Evolutionary conservation across 23 red algal species (phyloP).

Genomic region (Pyropia yezoensis): DNA sequence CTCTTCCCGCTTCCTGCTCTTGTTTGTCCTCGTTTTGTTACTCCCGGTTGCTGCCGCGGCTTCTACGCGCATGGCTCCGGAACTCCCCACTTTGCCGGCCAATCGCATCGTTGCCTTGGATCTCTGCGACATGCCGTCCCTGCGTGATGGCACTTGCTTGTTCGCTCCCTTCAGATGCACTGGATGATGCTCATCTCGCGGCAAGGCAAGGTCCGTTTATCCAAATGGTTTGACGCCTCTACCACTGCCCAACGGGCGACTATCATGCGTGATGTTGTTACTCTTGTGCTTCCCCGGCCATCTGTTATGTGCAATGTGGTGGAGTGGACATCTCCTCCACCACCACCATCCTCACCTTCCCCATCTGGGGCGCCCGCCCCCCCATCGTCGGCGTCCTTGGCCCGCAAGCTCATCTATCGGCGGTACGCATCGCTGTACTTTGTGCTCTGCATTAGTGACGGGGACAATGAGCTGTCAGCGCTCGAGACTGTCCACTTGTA

Average conservation of each 20-base stretch:
- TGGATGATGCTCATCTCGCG: conserved; percentile 88
- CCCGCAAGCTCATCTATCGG: conserved; percentile 73
- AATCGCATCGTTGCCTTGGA: too few relatives aligned
- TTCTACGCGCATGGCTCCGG: too few relatives aligned
- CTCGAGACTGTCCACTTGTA: conserved; percentile 87
- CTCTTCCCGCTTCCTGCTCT: too few relatives aligned
- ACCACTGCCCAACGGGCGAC: conserved; percentile 33
- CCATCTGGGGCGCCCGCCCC: not conserved
- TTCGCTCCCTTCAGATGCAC: conserved; percentile 34
- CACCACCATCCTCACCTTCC: too few relatives aligned
- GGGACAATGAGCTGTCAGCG: conserved; percentile 79
- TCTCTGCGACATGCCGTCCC: not conserved
- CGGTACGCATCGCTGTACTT: conserved; percentile 90
- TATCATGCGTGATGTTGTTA: conserved; percentile 60
- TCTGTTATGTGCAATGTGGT: conserved; percentile 90
- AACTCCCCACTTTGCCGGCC: too few relatives aligned
- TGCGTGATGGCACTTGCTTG: not conserved
- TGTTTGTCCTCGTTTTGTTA: too few relatives aligned
- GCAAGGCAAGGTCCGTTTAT: conserved; percentile 85
- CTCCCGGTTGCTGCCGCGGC: too few relatives aligned
- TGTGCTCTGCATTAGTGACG: conserved; percentile 46
- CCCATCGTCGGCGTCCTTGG: too few relatives aligned
- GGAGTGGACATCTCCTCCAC: conserved; percentile 10
- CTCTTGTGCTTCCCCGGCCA: conserved; percentile 50
- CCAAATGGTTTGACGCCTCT: conserved; percentile 95